Evolutionary conservation across 2,329 filamentous ascomycete genomes (phyloP).

Genomic region (Apiospora marii): DNA sequence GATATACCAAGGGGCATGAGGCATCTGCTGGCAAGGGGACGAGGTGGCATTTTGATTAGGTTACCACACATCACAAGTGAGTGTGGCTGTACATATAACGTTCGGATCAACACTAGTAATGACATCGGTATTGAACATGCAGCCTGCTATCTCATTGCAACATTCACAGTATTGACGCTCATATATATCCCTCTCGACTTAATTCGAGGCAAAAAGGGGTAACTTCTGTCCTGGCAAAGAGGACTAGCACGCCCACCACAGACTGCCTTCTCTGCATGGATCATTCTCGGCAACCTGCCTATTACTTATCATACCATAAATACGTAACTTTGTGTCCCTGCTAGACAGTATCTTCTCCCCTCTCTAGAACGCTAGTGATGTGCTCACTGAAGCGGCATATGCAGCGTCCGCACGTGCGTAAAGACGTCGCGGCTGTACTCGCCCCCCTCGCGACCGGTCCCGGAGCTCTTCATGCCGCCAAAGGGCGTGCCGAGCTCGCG

Average conservation of each 20-base stretch:
- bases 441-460: constrained; percentile 42
- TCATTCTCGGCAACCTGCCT: background rate
- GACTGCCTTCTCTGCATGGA: background rate
- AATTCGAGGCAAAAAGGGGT: background rate
- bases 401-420: constrained; percentile 42
- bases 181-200: background rate
- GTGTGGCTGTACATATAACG: background rate
- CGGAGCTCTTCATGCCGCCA: constrained; percentile 45
- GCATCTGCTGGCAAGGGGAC: background rate
- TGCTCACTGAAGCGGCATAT: constrained; percentile 32
- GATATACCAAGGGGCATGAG: background rate
- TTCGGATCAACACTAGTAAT: background rate
- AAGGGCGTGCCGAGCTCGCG: constrained; percentile 44
- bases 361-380: background rate
- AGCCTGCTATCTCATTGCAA: background rate
- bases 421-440: constrained; percentile 45
- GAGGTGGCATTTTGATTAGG: background rate
- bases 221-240: background rate
- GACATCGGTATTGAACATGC: background rate
- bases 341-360: background rate
- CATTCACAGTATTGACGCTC: background rate
- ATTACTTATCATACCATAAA: background rate
- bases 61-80: background rate
- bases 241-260: no score
- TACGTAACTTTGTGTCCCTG: background rate